Evolutionary conservation across 1,284 basidiomycete genomes (phyloP), one percentile per base, ranked within the genome.

Genomic region (Rhodofomes roseus): DNA sequence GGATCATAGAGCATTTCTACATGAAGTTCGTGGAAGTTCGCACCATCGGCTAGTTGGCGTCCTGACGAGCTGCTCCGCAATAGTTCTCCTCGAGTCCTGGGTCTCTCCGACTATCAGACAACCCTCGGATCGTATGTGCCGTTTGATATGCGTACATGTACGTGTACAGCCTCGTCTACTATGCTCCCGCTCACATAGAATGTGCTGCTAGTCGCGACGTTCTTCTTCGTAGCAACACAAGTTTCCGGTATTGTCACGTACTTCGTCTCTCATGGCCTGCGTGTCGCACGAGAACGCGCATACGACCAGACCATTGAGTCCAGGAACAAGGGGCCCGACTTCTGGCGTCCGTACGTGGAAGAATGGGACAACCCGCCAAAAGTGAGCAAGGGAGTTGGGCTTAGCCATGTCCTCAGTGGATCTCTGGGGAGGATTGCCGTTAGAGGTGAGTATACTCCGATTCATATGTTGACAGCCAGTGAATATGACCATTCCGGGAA

Each of bases 271-370:
- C 69, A 85, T 41, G 94, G 94, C 72, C 85, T 95, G 55, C 82
- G 84, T 31, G 81, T 93, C 55, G 89, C 92, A 0, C 82, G 89
- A 2, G 84, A 87, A 40, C 81, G 90, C 9, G 92, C 84, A n/a
- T 92, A 82, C 82, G 84, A 86, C 34, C 86, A 94, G 68, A 95
- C 93, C 0, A 84, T 95, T 29, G 74, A 79, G 20, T 94, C 91
- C 1, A 82, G 93, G 1, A 86, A 87, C 8, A 95, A 95, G 68
- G 84, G 85, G 0, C 74, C 80, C 0, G 86, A 90, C n/a, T 95
- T 95, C 76, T 95, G 92, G 92, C 79, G 82, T 62, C 85, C 89
- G 0, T 96, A 96, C 65, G 85, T 93, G 2, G 93, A 96, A 68
- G 93, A 95, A 74, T 94, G 89, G 90, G 81, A 87, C 20, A 68